Conservation (phyloP, 306 rosid species). For the Prunus fruticosa region DNA sequence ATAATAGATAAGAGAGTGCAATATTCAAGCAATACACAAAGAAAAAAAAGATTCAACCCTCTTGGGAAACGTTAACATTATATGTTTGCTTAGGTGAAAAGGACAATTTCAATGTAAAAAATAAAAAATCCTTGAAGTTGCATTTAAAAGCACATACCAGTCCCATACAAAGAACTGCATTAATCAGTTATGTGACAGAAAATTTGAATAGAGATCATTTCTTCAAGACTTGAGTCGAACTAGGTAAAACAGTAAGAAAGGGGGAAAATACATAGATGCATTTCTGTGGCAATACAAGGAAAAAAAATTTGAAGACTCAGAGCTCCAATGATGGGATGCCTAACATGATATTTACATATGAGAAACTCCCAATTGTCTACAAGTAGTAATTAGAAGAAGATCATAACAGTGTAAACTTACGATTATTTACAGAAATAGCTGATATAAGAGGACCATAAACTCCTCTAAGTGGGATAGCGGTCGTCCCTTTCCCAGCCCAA, state of each 20-base stretch:
- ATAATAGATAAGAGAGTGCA: not conserved
- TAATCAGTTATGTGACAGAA: not conserved
- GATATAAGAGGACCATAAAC: constrained; percentile 49
- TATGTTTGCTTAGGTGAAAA: not conserved
- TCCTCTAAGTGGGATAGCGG: constrained; percentile 27
- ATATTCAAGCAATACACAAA: no score
- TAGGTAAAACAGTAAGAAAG: no score
- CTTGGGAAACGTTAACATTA: no score
- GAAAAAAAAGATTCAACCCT: no score
- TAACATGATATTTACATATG: not conserved
- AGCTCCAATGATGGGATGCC: no score
- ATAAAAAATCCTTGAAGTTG: not conserved
- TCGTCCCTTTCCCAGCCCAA: constrained; percentile 54
- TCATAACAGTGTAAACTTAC: constrained; percentile 13
- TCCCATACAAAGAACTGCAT: not conserved
- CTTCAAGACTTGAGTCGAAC: no score
- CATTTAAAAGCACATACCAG: not conserved
- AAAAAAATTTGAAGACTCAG: no score
- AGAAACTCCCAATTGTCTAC: not conserved
- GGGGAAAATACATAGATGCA: no score
- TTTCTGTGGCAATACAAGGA: no score
- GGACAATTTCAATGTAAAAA: not conserved
- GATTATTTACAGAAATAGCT: constrained; percentile 29
- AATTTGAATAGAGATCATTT: not conserved
- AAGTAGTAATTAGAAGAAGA: not conserved